Percentiles rank a stretch among this genome's conserved stretches.
These are phyloP conservation scores for Ganoderma resinaceum DNA, from an alignment of 1,284 basidiomycete genomes.

Conservation along the genomic window DNA sequence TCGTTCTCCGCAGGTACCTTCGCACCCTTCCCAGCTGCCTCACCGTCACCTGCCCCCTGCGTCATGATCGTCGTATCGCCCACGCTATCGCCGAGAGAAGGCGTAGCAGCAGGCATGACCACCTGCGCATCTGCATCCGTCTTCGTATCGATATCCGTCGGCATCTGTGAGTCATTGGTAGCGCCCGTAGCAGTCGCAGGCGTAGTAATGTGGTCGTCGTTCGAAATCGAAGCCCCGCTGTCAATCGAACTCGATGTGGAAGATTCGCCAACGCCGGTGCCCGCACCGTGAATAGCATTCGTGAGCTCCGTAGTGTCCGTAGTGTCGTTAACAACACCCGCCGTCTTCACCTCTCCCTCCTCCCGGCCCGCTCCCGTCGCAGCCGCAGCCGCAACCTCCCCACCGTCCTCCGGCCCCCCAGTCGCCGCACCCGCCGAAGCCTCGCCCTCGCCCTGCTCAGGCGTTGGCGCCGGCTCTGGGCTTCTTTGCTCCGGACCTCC, in stretches of 20 bases:
- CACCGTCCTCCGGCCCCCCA: slow-evolving; percentile 1
- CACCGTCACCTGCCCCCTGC: not conserved
- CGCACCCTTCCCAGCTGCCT: not conserved
- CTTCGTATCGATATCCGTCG: slow-evolving; percentile 8
- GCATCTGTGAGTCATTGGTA: slow-evolving; percentile 4
- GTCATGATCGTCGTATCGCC: not conserved
- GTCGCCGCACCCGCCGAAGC: slow-evolving; percentile 2
- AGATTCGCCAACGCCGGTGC: slow-evolving; percentile 26
- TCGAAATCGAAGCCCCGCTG: slow-evolving; percentile 10
- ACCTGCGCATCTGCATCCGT: not conserved
- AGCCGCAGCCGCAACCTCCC: not conserved
- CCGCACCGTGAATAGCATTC: slow-evolving; percentile 32
- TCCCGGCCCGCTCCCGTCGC: slow-evolving; percentile 10
- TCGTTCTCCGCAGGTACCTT: slow-evolving; percentile 6
- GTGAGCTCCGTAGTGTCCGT: slow-evolving; percentile 33
- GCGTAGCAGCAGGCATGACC: not conserved
- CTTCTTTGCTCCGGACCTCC: slow-evolving; percentile 15
- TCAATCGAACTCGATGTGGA: slow-evolving; percentile 11
- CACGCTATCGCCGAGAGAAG: slow-evolving; percentile 5
- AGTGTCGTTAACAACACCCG: slow-evolving; percentile 19
- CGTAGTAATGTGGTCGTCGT: slow-evolving; percentile 9
- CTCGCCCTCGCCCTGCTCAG: not conserved
- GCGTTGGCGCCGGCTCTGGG: not conserved
- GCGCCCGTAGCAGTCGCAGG: slow-evolving; percentile 4
- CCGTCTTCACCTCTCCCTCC: slow-evolving; percentile 15